phyloP scores from a whole-genome alignment of 1,139 yeast species.

The Hansenula sp. region DNA sequence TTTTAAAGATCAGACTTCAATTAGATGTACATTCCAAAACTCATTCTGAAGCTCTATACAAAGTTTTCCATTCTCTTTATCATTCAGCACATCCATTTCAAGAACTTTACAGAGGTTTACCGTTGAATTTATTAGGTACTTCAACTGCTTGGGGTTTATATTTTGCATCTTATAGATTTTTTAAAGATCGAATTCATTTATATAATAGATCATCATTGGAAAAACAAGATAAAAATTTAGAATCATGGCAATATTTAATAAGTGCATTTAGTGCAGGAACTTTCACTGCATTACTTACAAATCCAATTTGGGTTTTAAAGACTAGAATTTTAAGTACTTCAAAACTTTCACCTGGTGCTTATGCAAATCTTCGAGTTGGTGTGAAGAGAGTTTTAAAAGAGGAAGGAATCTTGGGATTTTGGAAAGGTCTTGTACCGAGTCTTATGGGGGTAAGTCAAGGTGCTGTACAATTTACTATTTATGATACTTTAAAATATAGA shows the following conservation, averaged over 20 bases:
- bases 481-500: slow-evolving; percentile 62
- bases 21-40: slow-evolving; percentile 23
- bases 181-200: slow-evolving; percentile 39
- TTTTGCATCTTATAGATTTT: slow-evolving; percentile 65
- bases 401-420: slow-evolving; percentile 72
- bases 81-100: slow-evolving; percentile 13
- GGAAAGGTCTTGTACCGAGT: slow-evolving; percentile 83
- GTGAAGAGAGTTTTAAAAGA: slow-evolving; percentile 39
- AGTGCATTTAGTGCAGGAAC: slow-evolving; percentile 70
- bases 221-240: slow-evolving; percentile 16
- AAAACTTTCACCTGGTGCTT: slow-evolving; percentile 42
- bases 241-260: slow-evolving; percentile 35
- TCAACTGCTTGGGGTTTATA: slow-evolving; percentile 87
- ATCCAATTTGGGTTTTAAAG: slow-evolving; percentile 91
- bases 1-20: slow-evolving; percentile 79
- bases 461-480: slow-evolving; percentile 79
- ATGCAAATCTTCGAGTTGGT: slow-evolving; percentile 56
- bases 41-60: slow-evolving; percentile 14
- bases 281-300: slow-evolving; percentile 70
- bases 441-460: slow-evolving; percentile 84
- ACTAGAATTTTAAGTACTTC: slow-evolving; percentile 67
- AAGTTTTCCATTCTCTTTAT: slow-evolving; percentile 8
- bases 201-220: too few relatives aligned
- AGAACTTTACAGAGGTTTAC: slow-evolving; percentile 69
- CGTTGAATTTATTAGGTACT: slow-evolving; percentile 79